Conservation (phyloP, 805 yeast species). For the Candida stauntonica region DNA sequence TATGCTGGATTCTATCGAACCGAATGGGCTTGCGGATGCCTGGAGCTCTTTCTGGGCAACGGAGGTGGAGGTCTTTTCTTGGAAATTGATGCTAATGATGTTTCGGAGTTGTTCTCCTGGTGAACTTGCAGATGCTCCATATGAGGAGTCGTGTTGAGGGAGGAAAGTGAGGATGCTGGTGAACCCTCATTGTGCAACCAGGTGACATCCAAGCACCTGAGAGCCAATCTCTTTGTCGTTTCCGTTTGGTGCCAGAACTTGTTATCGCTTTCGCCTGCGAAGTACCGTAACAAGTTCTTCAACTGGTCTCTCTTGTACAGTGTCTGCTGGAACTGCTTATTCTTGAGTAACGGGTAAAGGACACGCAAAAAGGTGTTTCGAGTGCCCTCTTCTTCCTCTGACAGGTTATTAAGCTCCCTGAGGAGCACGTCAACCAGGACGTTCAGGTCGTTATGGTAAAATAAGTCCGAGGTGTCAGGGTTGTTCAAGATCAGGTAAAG, state of each 20-base stretch:
- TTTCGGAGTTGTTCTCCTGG: slow-evolving; percentile 27
- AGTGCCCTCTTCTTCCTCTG: slow-evolving; percentile 51
- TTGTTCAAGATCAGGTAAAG: slow-evolving; percentile 70
- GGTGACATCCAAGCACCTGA: slow-evolving; percentile 22
- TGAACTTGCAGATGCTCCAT: slow-evolving; percentile 1
- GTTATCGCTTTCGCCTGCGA: slow-evolving; percentile 31
- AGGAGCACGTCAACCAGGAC: slow-evolving; percentile 80
- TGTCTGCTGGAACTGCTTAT: slow-evolving; percentile 54
- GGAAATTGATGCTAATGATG: slow-evolving; percentile 33
- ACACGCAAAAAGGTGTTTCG: slow-evolving; percentile 74
- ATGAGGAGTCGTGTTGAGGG: slow-evolving; percentile 4
- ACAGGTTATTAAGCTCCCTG: slow-evolving; percentile 70
- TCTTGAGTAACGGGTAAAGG: slow-evolving; percentile 62
- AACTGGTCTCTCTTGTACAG: slow-evolving; percentile 58
- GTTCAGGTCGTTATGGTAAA: slow-evolving; percentile 79
- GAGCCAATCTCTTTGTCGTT: slow-evolving; percentile 40
- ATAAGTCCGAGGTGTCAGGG: slow-evolving; percentile 51
- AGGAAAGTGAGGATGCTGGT: neutral
- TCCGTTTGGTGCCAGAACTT: slow-evolving; percentile 34
- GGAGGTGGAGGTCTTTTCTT: slow-evolving; percentile 34
- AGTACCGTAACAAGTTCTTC: slow-evolving; percentile 43
- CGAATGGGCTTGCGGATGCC: too few relatives aligned
- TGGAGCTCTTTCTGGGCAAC: slow-evolving; percentile 19
- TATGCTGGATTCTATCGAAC: too few relatives aligned
- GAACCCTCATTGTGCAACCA: slow-evolving; percentile 25